phyloP scores from a whole-genome alignment of 1,139 yeast species.

The Blastobotrys arbuscula region DNA sequence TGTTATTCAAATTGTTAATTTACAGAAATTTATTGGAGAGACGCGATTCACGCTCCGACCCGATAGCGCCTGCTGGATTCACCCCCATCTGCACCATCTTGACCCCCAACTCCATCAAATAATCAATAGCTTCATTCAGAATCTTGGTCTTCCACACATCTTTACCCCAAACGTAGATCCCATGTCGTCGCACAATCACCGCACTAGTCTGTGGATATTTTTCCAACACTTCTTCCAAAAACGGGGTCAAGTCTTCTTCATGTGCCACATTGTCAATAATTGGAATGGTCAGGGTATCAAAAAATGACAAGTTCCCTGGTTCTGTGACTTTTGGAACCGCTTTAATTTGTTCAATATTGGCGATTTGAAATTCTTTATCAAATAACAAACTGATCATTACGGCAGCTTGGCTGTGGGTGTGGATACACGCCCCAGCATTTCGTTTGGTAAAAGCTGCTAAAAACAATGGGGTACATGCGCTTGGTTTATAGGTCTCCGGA shows the following conservation, averaged over 20 bases:
- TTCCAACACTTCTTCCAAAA: constrained; percentile 56
- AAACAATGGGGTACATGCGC: constrained; percentile 90
- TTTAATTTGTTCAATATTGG: constrained; percentile 86
- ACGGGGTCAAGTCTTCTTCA: constrained; percentile 72
- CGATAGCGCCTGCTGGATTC: constrained; percentile 26
- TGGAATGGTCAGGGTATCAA: constrained; percentile 75
- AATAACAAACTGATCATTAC: constrained; percentile 73
- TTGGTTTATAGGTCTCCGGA: constrained; percentile 70
- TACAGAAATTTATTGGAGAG: neutral
- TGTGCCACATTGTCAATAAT: constrained; percentile 87
- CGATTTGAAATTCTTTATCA: constrained; percentile 65
- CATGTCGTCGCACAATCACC: constrained; percentile 86
- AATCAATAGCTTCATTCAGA: constrained; percentile 89
- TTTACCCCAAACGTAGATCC: constrained; percentile 94
- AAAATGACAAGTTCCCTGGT: constrained; percentile 65
- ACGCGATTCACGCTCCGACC: constrained; percentile 18
- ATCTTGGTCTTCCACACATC: constrained; percentile 89
- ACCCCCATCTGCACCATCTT: constrained; percentile 50
- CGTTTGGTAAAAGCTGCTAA: constrained; percentile 66
- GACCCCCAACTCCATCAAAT: constrained; percentile 75
- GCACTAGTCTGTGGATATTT: constrained; percentile 77
- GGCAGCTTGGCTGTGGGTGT: constrained; percentile 86
- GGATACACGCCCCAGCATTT: constrained; percentile 89
- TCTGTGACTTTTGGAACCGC: constrained; percentile 71
- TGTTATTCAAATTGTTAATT: too few species aligned